Base-by-base conservation (phyloP, 176 grass and related monocot species). In the Ensete ventricosum region DNA sequence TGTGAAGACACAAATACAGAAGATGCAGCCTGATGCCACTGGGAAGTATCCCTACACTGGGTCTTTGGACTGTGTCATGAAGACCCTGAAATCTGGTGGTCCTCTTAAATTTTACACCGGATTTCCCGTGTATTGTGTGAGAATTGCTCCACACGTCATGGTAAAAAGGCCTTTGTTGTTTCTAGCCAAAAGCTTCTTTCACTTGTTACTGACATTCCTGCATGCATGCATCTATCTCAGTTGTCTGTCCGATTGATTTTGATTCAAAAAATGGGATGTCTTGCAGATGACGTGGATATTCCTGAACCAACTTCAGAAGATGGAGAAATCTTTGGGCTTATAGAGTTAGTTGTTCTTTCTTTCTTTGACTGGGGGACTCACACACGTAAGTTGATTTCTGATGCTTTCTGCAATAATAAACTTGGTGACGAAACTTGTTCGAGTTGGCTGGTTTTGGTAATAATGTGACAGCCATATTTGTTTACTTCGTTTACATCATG, bases 1-100 rank as follows among this genome's bases (percentile, higher is more conserved):
- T 54, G 92, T 96, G 72, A 96, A 96, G 75, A 96, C 92, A 50
- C 92, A 96, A 82, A 87, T 96, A 79, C 92, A 96, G 69, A 96
- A 96, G 82, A 96, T 96, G 92, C 92, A 96, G 69, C 92, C 89
- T 72, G 92, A 96, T 82, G 87, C 89, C 77, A 80, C 72, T 54
- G 89, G 92, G 52, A 96, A 96, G 76, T 96, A 92, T 79, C 92
- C 89, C 17, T 96, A 92, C 78, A 88, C 89, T 10, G 92, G 89
- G 6, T 92, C 92, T 54, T 71, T 96, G 73, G 92, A 96, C 71
- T 96, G 92, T 74, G 84, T 80, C 64, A 48, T 96, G 80, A 84
- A 92, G 80, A 96, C 89, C 72, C 84, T 96, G 20, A 89, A 96
- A 75, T 87, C 80, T 48, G 89, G 92, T 14, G 92, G 89, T 12